Percentiles rank a stretch among this genome's conserved stretches.
phyloP scores from a whole-genome alignment of 2,329 filamentous ascomycete species.

The Epichloe sibirici region DNA sequence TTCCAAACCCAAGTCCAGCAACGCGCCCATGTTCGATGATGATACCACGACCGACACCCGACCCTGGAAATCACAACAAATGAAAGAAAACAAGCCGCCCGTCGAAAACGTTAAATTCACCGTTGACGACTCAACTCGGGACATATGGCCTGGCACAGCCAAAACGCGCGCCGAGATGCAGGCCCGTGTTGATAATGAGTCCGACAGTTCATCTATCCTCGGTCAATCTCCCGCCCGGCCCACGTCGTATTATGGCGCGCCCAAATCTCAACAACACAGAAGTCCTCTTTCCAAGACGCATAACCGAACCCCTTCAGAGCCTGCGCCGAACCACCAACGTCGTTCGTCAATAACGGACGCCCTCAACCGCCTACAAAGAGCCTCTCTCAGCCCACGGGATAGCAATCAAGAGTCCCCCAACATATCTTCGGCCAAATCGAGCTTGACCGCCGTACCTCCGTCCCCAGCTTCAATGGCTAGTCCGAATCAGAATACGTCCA shows the following conservation, averaged over 20 bases:
- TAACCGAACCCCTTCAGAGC: slow-evolving; percentile 18
- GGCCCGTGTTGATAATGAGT: slow-evolving; percentile 39
- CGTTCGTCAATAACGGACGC: slow-evolving; percentile 22
- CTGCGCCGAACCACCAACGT: slow-evolving; percentile 13
- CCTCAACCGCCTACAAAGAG: slow-evolving; percentile 23
- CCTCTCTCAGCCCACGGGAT: slow-evolving; percentile 19
- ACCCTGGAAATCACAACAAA: slow-evolving; percentile 22
- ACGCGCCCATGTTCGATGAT: slow-evolving; percentile 13
- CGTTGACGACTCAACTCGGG: slow-evolving; percentile 29
- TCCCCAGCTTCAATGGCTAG: slow-evolving; percentile 23
- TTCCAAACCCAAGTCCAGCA: slow-evolving; percentile 24
- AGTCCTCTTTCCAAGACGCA: slow-evolving; percentile 28
- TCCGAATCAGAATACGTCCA: slow-evolving; percentile 26
- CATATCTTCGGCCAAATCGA: slow-evolving; percentile 28
- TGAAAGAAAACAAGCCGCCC: slow-evolving; percentile 36
- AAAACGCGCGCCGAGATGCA: slow-evolving; percentile 39
- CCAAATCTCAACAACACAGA: slow-evolving; percentile 20
- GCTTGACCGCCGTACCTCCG: slow-evolving; percentile 28
- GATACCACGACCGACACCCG: slow-evolving; percentile 24
- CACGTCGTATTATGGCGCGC: slow-evolving; percentile 14
- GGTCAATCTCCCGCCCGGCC: slow-evolving; percentile 25
- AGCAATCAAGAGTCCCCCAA: slow-evolving; percentile 18
- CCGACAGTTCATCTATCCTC: slow-evolving; percentile 34
- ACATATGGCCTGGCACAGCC: slow-evolving; percentile 27
- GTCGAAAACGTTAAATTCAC: slow-evolving; percentile 19